Conservation (phyloP, 2,329 filamentous ascomycete species). For the Penicillium corylophilum region DNA sequence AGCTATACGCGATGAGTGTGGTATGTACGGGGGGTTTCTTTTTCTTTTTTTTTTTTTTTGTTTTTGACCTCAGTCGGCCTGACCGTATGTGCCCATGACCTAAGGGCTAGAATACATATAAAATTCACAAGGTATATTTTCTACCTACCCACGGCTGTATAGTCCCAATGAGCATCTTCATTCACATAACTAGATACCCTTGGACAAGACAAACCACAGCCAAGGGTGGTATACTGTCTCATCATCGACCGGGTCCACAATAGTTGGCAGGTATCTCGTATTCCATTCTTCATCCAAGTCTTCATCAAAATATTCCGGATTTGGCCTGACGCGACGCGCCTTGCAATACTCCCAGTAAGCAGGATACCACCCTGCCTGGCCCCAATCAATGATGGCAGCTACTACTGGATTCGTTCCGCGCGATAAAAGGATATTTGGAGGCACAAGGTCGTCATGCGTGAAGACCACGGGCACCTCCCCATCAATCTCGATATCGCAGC, state of each 20-base stretch:
- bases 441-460: conserved; percentile 24
- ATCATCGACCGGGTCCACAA: conserved; percentile 34
- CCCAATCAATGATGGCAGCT: conserved; percentile 30
- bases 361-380: conserved; percentile 32
- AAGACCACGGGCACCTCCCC: conserved; percentile 22
- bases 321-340: conserved; percentile 22
- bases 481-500: conserved; percentile 31
- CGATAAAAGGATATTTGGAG: conserved; percentile 26
- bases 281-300: conserved; percentile 33
- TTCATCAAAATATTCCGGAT: conserved; percentile 20
- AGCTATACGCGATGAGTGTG: too few species aligned
- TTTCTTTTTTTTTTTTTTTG: too few species aligned
- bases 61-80: too few species aligned
- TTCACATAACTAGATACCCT: conserved; percentile 6
- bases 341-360: conserved; percentile 36
- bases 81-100: too few species aligned
- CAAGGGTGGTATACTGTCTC: conserved; percentile 33
- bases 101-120: too few species aligned
- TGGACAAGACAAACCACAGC: conserved; percentile 31
- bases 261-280: conserved; percentile 29
- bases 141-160: neutral
- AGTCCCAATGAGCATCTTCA: conserved; percentile 2
- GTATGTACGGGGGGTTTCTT: too few species aligned
- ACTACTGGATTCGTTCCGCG: conserved; percentile 23
- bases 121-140: too few species aligned